Percentiles rank a stretch among this genome's conserved stretches.
These are phyloP conservation scores for Boletus bicolor DNA, from an alignment of 768 basidiomycete species.

Conservation along the genomic window DNA sequence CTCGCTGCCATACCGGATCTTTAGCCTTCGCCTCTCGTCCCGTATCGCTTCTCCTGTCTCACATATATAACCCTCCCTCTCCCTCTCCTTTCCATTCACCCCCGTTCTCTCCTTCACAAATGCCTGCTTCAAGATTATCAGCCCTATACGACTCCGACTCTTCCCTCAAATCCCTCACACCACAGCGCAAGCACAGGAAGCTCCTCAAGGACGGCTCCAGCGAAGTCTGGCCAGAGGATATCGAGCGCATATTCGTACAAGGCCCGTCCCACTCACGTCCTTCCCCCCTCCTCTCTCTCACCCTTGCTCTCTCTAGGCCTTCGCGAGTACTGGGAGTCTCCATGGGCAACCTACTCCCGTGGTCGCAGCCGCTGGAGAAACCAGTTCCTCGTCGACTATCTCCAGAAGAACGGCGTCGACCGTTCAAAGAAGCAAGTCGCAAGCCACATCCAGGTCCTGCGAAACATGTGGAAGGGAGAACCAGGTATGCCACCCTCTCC, in stretches of 20 bases:
- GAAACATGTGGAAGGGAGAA: slow-evolving; percentile 88
- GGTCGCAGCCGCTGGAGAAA: slow-evolving; percentile 81
- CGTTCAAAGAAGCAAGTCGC: slow-evolving; percentile 87
- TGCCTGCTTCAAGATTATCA: slow-evolving; percentile 27
- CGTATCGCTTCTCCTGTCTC: slow-evolving; percentile 20
- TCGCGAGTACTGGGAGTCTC: slow-evolving; percentile 74
- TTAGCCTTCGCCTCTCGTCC: slow-evolving; percentile 33
- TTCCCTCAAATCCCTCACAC: slow-evolving; percentile 41
- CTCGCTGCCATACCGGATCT: slow-evolving; percentile 45
- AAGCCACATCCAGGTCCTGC: slow-evolving; percentile 80
- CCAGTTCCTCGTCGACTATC: slow-evolving; percentile 81
- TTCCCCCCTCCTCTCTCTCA: neutral
- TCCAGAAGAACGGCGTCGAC: slow-evolving; percentile 63
- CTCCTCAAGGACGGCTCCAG: slow-evolving; percentile 75
- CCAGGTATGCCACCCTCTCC: slow-evolving; percentile 46
- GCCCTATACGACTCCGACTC: slow-evolving; percentile 20
- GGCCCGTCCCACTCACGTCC: slow-evolving; percentile 37
- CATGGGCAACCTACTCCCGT: slow-evolving; percentile 75
- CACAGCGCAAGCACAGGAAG: slow-evolving; percentile 79
- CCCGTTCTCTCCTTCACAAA: slow-evolving; percentile 10
- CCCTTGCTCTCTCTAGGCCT: slow-evolving; percentile 46
- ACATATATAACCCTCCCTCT: slow-evolving; percentile 33
- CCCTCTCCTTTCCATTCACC: slow-evolving; percentile 1
- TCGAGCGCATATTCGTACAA: slow-evolving; percentile 76
- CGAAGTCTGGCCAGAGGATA: slow-evolving; percentile 80